Evolutionary conservation across 345 rosid genomes (phyloP).

Genomic region (Acer campestre): DNA sequence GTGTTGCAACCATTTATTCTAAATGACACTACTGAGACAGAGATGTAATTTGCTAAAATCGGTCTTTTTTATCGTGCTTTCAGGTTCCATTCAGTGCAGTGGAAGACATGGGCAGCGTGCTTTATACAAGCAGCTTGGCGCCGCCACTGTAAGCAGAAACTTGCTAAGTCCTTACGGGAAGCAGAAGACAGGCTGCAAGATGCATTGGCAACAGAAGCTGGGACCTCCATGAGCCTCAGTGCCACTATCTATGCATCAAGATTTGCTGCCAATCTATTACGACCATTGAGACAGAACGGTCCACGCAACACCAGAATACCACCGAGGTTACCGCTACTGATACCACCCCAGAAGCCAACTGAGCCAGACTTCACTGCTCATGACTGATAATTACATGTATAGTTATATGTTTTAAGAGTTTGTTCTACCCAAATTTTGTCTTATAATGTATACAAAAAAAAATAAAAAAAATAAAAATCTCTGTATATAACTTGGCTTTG

Average conservation of each 20-base stretch:
- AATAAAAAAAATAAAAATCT: too few species aligned
- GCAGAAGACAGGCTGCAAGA: slow-evolving; percentile 55
- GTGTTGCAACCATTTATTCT: too few species aligned
- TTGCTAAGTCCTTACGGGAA: slow-evolving; percentile 38
- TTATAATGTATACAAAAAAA: too few species aligned
- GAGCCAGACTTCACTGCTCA: slow-evolving; percentile 65
- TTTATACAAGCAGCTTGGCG: slow-evolving; percentile 88
- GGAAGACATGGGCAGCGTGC: slow-evolving; percentile 86
- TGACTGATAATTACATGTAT: background rate
- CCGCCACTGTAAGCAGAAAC: slow-evolving; percentile 57
- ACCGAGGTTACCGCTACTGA: slow-evolving; percentile 41
- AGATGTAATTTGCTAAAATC: too few species aligned
- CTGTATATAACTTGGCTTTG: background rate
- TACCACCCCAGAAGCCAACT: slow-evolving; percentile 64
- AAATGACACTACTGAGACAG: too few species aligned
- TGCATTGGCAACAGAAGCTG: slow-evolving; percentile 33
- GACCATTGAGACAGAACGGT: slow-evolving; percentile 40
- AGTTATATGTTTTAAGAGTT: too few species aligned
- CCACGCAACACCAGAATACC: slow-evolving; percentile 24
- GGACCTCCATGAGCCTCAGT: slow-evolving; percentile 42
- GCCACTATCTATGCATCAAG: slow-evolving; percentile 58
- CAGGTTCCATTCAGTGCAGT: slow-evolving; percentile 74
- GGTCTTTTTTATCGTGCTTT: too few species aligned
- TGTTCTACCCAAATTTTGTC: slow-evolving; percentile 7
- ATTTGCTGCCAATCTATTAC: slow-evolving; percentile 61